These are phyloP conservation scores for Salvia rosmarinus DNA, from an alignment of 257 asterid species.

Conservation along the genomic window DNA sequence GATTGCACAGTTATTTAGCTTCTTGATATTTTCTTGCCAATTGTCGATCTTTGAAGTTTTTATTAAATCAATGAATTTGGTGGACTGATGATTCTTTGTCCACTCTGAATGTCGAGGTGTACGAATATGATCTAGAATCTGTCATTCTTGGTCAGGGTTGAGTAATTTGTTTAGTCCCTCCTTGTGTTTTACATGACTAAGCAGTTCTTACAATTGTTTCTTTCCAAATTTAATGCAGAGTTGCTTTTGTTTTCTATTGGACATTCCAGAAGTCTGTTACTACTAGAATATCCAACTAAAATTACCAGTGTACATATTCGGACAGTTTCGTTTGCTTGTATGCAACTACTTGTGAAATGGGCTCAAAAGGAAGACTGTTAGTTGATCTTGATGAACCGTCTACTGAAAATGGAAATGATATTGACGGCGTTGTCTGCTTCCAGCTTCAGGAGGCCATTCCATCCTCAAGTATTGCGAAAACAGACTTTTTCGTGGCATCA, in stretches of 20 bases:
- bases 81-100: neutral
- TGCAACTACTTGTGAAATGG: slow-evolving; percentile 80
- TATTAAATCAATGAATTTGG: neutral
- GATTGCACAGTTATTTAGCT: neutral
- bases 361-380: slow-evolving; percentile 83
- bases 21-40: neutral
- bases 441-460: slow-evolving; percentile 94
- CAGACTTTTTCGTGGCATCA: slow-evolving; percentile 61
- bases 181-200: slow-evolving; percentile 24
- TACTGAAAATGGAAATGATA: slow-evolving; percentile 74
- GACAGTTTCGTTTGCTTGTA: slow-evolving; percentile 52
- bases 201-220: slow-evolving; percentile 34
- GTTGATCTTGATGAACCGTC: slow-evolving; percentile 98
- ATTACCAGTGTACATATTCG: slow-evolving; percentile 44
- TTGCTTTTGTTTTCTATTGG: slow-evolving; percentile 37
- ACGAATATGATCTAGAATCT: slow-evolving; percentile 11
- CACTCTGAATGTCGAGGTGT: neutral
- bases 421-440: slow-evolving; percentile 59
- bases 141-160: neutral
- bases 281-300: slow-evolving; percentile 45
- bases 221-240: slow-evolving; percentile 44
- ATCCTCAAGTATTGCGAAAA: slow-evolving; percentile 53
- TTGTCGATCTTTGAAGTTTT: neutral
- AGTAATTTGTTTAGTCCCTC: neutral
- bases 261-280: slow-evolving; percentile 44